Percentiles rank a stretch among this genome's conserved stretches.
Evolutionary conservation across 352 stramenopile species (phyloP).

Genomic region (Peronosclerospora sorghi): DNA sequence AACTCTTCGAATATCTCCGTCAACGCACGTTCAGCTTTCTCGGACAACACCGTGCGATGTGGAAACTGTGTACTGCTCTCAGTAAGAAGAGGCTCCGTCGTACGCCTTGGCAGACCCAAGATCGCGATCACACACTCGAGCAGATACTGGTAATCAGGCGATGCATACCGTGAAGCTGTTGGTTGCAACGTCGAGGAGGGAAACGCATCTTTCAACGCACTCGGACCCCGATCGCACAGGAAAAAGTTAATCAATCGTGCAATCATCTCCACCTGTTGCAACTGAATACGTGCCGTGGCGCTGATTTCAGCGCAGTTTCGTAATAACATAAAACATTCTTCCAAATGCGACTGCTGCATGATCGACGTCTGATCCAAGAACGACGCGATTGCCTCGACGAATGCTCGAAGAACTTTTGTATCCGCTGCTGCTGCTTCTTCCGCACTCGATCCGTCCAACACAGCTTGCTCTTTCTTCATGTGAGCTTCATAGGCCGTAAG

Average conservation of each 20-base stretch:
- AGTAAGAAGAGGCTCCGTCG: constrained; percentile 49
- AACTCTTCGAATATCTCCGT: constrained; percentile 72
- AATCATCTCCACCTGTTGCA: constrained; percentile 63
- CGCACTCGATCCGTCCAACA: constrained; percentile 9
- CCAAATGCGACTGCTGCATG: constrained; percentile 70
- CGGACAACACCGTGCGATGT: constrained; percentile 53
- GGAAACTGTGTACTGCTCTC: constrained; percentile 62
- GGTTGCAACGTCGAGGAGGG: constrained; percentile 37
- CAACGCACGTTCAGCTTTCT: constrained; percentile 62
- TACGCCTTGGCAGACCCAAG: constrained; percentile 55
- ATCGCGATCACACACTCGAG: constrained; percentile 82
- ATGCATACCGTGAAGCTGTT: constrained; percentile 42
- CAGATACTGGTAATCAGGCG: constrained; percentile 82
- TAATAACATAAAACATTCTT: constrained; percentile 81
- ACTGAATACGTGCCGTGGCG: constrained; percentile 27
- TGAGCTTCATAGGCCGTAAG: constrained; percentile 58
- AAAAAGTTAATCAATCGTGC: constrained; percentile 77
- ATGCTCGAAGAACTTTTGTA: constrained; percentile 19
- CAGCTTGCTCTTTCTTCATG: constrained; percentile 26
- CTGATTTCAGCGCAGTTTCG: constrained; percentile 66
- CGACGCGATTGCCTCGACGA: constrained; percentile 38
- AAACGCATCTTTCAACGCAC: constrained; percentile 63
- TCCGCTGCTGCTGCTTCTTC: constrained; percentile 15
- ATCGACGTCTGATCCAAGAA: constrained; percentile 70
- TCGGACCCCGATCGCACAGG: constrained; percentile 53